Evolutionary conservation across 1,284 basidiomycete species (phyloP), one percentile per base, ranked within the genome.

Genomic region (Apiotrichum veenhuisii): DNA sequence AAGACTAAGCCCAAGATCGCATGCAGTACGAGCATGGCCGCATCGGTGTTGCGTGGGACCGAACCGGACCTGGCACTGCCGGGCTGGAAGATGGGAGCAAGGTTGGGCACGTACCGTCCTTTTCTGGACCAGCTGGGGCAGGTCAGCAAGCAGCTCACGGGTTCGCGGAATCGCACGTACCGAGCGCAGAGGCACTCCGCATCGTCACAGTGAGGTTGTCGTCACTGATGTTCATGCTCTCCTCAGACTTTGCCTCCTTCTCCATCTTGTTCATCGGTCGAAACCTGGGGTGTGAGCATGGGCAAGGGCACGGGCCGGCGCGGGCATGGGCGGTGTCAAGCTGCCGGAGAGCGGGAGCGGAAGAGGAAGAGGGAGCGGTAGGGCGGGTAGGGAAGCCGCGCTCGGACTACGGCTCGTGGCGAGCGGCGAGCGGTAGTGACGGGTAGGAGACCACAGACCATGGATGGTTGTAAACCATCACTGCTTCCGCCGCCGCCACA

Each of bases 251-350:
- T 78, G 95, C 90, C 58, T 90, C 86, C 63, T 85, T 79, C 79
- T 98, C 95, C 72, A 97, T 86, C 59, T 91, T 80, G 78, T 98
- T 98, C 64, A 89, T 85, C 23, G 96, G 95, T 65, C 95, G 92
- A 79, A 98, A 98, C 59, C 94, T 95, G 65, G 20, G 48, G 34
- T 36, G 41, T 33, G 44, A 27, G 38, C 23, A 20, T 22, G 49
- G 12, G 18, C 2, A 11, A 12, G 11, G 25, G 44, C 15, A 25
- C 18, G 38, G n/a, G 46, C 25, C 45, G 8, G 17, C 36, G 36
- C n/a, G n/a, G n/a, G n/a, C n/a, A 22, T 9, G 38, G 17, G 30
- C 25, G 20, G 51, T 23, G 46, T 15, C 43, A 26, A 36, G 52
- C 23, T 15, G 22, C 17, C 26, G 7, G 34, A 14, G 37, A 41